Base-by-base conservation (phyloP, 768 basidiomycete genomes). In the Kwoniella newhampshirensis region DNA sequence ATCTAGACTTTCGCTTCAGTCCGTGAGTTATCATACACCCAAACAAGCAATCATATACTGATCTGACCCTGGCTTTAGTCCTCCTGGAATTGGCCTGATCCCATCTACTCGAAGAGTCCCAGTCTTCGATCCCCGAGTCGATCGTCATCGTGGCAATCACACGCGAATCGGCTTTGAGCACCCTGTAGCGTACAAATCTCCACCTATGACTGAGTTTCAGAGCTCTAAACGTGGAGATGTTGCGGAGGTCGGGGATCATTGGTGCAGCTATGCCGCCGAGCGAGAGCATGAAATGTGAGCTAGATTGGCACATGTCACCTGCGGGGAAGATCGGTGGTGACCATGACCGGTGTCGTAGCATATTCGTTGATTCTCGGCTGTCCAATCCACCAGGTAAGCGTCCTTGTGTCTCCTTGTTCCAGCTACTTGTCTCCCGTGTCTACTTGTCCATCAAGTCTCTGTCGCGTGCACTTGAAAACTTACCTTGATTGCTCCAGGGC, bases 221-320 rank as follows among this genome's bases (percentile, higher is more conserved):
- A 39, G 12, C 5, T 12, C 3, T 4, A 55, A 62, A 28, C 45
- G 64, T 21, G 57, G 58, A 5, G 41, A 28, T 15, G 1, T 2
- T 1, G 7, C 15, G 17, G n/a, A 13, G 11, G 41, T 66, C 0
- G 4, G 30, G 0, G 64, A 66, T 20, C 67, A 68, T 35, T 59
- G 47, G 18, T 66, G 64, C 2, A 43, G 54, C 3, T 58, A 55
- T 18, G 32, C 32, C 13, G 13, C 60, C 0, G 53, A 42, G 2
- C 21, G 57, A 5, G 63, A 61, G 21, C 42, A 59, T 7, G 45
- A 57, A 7, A 46, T 59, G 66, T 67, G 28, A 39, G 65, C n/a
- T n/a, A n/a, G n/a, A n/a, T n/a, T n/a, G n/a, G n/a, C n/a, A n/a
- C 37, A n/a, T n/a, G 4, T 12, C 25, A 13, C 17, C 28, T 35